A percentile compares a stretch with the other conserved stretches of the same genome.
These are phyloP conservation scores for Chaetomium globosum DNA, from an alignment of 2,329 filamentous ascomycete genomes.

Conservation along the genomic window DNA sequence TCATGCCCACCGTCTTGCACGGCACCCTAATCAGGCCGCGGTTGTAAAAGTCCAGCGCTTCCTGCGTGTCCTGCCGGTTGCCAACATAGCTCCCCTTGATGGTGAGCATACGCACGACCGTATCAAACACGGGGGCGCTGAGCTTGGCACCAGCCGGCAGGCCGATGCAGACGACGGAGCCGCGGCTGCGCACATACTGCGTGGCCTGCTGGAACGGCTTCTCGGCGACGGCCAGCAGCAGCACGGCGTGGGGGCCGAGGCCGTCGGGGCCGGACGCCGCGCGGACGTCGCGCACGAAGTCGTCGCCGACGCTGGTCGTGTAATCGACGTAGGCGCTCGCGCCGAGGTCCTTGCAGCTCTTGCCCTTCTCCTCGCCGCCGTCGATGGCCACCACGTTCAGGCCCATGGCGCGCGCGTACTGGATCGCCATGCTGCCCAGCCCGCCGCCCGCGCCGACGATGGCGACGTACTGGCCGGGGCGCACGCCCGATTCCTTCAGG, in stretches of 20 bases:
- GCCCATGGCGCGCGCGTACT: slow-evolving; percentile 92
- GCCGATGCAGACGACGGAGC: slow-evolving; percentile 85
- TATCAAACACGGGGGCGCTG: slow-evolving; percentile 83
- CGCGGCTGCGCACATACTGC: slow-evolving; percentile 80
- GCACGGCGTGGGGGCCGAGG: slow-evolving; percentile 81
- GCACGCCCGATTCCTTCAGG: slow-evolving; percentile 68
- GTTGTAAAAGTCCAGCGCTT: slow-evolving; percentile 88
- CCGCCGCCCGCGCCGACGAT: slow-evolving; percentile 77
- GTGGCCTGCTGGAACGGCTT: slow-evolving; percentile 95
- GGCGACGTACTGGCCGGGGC: slow-evolving; percentile 69
- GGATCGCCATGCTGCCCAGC: slow-evolving; percentile 70
- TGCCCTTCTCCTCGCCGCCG: slow-evolving; percentile 76
- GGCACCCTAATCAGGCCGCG: slow-evolving; percentile 84
- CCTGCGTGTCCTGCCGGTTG: slow-evolving; percentile 82
- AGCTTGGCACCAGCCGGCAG: slow-evolving; percentile 79
- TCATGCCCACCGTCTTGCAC: slow-evolving; percentile 81
- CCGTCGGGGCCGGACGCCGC: slow-evolving; percentile 78
- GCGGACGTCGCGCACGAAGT: slow-evolving; percentile 76
- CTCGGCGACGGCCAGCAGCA: slow-evolving; percentile 84
- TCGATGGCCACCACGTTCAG: slow-evolving; percentile 80
- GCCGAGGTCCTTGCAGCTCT: slow-evolving; percentile 70
- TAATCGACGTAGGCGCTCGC: slow-evolving; percentile 80
- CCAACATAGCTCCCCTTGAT: slow-evolving; percentile 95
- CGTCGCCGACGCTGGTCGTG: slow-evolving; percentile 67
- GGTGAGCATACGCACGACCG: slow-evolving; percentile 83